A percentile compares a stretch with the other conserved stretches of the same genome.
Conservation (phyloP, 1,284 basidiomycete genomes). For the Cryptococcus floricola region DNA sequence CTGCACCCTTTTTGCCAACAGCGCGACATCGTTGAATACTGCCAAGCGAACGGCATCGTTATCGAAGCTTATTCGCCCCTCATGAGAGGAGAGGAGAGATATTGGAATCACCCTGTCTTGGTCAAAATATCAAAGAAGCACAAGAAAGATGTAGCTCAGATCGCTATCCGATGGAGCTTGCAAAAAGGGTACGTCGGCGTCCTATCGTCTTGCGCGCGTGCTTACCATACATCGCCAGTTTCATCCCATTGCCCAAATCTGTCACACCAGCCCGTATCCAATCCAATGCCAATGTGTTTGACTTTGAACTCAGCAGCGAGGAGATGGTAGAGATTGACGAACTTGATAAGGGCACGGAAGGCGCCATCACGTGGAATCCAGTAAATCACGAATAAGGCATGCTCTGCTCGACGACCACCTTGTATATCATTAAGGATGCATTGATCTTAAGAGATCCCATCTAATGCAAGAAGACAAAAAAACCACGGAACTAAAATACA, state of each 20-base stretch:
- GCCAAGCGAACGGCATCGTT: conserved; percentile 62
- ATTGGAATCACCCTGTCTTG: conserved; percentile 58
- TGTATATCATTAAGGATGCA: too few relatives aligned
- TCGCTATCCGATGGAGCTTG: conserved; percentile 78
- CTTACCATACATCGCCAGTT: conserved; percentile 46
- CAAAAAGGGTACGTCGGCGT: conserved; percentile 60
- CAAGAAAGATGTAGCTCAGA: conserved; percentile 62
- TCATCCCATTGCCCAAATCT: conserved; percentile 71
- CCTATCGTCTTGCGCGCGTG: too few relatives aligned
- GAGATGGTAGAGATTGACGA: conserved; percentile 62
- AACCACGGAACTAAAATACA: background rate
- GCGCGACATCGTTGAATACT: conserved; percentile 70
- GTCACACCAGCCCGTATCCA: conserved; percentile 63
- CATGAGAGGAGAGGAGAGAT: conserved; percentile 54
- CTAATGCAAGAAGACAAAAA: background rate
- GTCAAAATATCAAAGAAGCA: conserved; percentile 59
- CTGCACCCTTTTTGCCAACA: conserved; percentile 83
- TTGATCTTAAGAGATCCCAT: too few relatives aligned
- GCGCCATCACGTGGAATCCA: conserved; percentile 44
- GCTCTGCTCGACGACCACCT: too few relatives aligned
- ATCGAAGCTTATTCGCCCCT: conserved; percentile 76
- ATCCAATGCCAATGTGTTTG: conserved; percentile 65
- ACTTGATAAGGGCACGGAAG: conserved; percentile 62
- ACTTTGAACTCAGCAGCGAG: conserved; percentile 61
- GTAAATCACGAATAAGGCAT: background rate